Evolutionary conservation across 495 filamentous ascomycete species (phyloP).

Genomic region (Bacidia rubella): DNA sequence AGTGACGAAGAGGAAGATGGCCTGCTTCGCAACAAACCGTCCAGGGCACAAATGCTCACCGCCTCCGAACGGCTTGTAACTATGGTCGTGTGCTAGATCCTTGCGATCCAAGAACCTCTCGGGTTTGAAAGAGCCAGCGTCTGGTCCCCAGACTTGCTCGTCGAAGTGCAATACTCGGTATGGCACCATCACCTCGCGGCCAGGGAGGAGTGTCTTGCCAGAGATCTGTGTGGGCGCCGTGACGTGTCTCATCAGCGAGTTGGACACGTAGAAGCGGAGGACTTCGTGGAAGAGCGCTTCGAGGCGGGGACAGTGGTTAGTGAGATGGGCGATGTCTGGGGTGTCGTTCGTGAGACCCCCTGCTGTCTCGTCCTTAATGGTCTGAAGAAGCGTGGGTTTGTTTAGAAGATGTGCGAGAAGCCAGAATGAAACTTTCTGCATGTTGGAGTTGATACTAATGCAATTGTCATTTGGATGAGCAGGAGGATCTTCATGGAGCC

Average conservation of each 20-base stretch:
- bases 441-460: constrained; percentile 19
- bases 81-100: background rate
- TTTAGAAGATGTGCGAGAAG: constrained; percentile 16
- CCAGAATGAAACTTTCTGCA: constrained; percentile 22
- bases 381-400: constrained; percentile 8
- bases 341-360: constrained; percentile 5
- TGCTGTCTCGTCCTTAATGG: constrained; percentile 6
- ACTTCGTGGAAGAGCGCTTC: constrained; percentile 16
- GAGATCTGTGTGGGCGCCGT: constrained; percentile 8
- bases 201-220: constrained; percentile 13
- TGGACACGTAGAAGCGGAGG: constrained; percentile 13
- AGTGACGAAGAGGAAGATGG: constrained; percentile 26
- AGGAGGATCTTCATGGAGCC: no score
- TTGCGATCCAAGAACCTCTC: constrained; percentile 18
- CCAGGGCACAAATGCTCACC: constrained; percentile 29
- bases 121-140: constrained; percentile 15
- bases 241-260: constrained; percentile 13
- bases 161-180: constrained; percentile 21
- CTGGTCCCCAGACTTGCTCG: constrained; percentile 10
- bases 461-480: background rate
- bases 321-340: constrained; percentile 10
- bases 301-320: constrained; percentile 12
- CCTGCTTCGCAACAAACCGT: constrained; percentile 28
- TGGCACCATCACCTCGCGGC: constrained; percentile 16
- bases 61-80: constrained; percentile 27